These are phyloP conservation scores for Chaetomium strumarium DNA, from an alignment of 2,329 filamentous ascomycete species.

Conservation along the genomic window DNA sequence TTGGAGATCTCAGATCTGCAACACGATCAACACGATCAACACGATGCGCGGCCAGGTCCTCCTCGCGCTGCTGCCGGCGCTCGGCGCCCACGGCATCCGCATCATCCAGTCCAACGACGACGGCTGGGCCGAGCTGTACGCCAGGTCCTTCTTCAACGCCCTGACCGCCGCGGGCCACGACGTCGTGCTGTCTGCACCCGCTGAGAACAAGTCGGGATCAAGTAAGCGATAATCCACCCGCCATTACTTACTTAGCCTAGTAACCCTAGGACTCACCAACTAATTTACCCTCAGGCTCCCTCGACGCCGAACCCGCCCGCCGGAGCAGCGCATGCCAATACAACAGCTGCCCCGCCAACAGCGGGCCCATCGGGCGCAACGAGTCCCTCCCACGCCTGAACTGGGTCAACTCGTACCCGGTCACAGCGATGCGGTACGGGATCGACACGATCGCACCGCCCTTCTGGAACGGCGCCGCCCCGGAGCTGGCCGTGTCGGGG, in stretches of 20 bases:
- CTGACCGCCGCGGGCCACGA: slow-evolving; percentile 51
- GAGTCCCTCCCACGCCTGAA: slow-evolving; percentile 52
- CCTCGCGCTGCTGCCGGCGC: slow-evolving; percentile 13
- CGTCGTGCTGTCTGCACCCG: slow-evolving; percentile 59
- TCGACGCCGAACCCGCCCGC: slow-evolving; percentile 40
- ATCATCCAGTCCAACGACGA: slow-evolving; percentile 66
- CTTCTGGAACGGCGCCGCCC: slow-evolving; percentile 45
- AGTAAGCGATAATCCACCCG: slow-evolving; percentile 34
- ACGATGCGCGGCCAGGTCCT: slow-evolving; percentile 14
- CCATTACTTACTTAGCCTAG: too few species aligned
- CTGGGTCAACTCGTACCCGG: slow-evolving; percentile 67
- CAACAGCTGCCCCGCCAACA: slow-evolving; percentile 53
- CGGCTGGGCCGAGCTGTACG: slow-evolving; percentile 66
- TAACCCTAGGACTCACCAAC: too few species aligned
- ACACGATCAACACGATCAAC: too few species aligned
- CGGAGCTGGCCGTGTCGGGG: slow-evolving; percentile 61
- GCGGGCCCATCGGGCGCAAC: slow-evolving; percentile 52
- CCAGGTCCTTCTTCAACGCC: slow-evolving; percentile 53
- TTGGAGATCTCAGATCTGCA: background rate
- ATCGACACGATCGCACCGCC: slow-evolving; percentile 50
- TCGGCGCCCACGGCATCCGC: slow-evolving; percentile 34
- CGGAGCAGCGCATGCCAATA: slow-evolving; percentile 53
- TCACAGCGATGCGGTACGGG: slow-evolving; percentile 58
- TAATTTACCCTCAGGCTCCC: slow-evolving; percentile 46
- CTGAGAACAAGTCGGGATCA: slow-evolving; percentile 59